phyloP scores from a whole-genome alignment of 345 rosid species.

The Populus simonii region DNA sequence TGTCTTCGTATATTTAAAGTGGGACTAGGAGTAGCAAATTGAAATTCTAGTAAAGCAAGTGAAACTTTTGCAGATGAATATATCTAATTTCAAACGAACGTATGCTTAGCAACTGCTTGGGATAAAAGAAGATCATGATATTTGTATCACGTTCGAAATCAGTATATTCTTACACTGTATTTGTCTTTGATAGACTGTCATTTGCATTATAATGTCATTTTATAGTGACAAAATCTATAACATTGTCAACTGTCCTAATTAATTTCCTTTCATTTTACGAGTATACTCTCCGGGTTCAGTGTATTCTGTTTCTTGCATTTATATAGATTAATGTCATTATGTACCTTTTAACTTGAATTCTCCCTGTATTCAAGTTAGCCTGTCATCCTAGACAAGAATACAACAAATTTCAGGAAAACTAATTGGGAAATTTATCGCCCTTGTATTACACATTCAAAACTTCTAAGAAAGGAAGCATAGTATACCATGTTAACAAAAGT shows the following conservation, averaged over 20 bases:
- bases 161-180: too few relatives aligned
- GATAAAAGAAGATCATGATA: too few relatives aligned
- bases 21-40: too few relatives aligned
- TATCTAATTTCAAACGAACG: too few relatives aligned
- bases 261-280: background rate
- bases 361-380: background rate
- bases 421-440: background rate
- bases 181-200: too few relatives aligned
- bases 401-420: background rate
- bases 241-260: background rate
- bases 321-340: background rate
- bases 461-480: background rate
- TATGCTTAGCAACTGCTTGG: too few relatives aligned
- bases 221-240: background rate
- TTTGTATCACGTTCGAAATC: too few relatives aligned
- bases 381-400: background rate
- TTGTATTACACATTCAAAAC: background rate
- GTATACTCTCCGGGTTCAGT: background rate
- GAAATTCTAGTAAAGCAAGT: too few relatives aligned
- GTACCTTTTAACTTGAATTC: background rate
- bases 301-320: background rate
- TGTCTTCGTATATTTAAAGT: too few relatives aligned
- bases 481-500: background rate
- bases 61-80: too few relatives aligned
- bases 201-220: background rate